A percentile compares a stretch with the other conserved stretches of the same genome.
phyloP scores from a whole-genome alignment of 805 yeast species.

The Metschnikowia proteae region DNA sequence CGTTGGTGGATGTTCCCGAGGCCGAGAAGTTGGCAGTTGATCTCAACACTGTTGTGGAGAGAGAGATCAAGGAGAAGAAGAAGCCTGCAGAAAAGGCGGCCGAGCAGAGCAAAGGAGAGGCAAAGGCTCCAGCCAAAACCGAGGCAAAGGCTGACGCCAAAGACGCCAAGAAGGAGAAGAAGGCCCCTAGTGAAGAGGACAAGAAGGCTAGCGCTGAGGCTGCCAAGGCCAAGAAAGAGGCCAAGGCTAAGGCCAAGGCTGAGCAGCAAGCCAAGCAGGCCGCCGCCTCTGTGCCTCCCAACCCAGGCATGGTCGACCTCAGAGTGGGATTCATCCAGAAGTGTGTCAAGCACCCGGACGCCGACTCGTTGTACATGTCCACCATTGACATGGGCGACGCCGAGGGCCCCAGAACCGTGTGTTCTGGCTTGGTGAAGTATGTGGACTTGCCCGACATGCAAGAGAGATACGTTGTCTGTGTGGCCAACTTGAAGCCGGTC shows the following conservation, averaged over 20 bases:
- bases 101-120: constrained; percentile 33
- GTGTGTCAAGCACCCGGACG: constrained; percentile 96
- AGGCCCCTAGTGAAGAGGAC: constrained; percentile 35
- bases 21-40: constrained; percentile 56
- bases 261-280: constrained; percentile 44
- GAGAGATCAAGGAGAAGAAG: constrained; percentile 67
- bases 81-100: constrained; percentile 34
- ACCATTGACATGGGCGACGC: constrained; percentile 96
- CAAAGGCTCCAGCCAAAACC: constrained; percentile 5
- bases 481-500: constrained; percentile 96
- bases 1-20: constrained; percentile 51
- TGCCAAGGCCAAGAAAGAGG: constrained; percentile 59
- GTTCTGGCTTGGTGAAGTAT: constrained; percentile 92
- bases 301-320: constrained; percentile 84
- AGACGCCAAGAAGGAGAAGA: constrained; percentile 10
- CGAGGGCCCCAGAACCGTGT: constrained; percentile 96
- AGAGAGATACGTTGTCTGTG: constrained; percentile 82
- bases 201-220: constrained; percentile 51
- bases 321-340: constrained; percentile 96
- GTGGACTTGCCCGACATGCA: constrained; percentile 93
- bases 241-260: constrained; percentile 60
- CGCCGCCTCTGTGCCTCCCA: constrained; percentile 60
- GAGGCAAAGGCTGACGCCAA: constrained; percentile 9
- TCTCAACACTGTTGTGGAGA: constrained; percentile 61
- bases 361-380: constrained; percentile 93